phyloP scores from a whole-genome alignment of 768 basidiomycete genomes.

The Pholiota conissans region DNA sequence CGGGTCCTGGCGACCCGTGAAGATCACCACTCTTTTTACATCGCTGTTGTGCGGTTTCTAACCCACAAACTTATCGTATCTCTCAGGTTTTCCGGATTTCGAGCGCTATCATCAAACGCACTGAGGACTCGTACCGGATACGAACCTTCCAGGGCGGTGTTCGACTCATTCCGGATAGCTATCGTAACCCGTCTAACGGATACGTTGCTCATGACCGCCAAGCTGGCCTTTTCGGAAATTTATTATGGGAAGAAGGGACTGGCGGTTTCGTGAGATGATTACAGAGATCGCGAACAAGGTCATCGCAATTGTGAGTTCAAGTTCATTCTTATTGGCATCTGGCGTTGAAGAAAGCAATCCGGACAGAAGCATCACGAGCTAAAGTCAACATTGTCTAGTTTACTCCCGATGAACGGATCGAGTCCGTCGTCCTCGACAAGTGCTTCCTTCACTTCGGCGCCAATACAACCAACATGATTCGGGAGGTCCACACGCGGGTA shows the following conservation, averaged over 20 bases:
- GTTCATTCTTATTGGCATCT: too few relatives aligned
- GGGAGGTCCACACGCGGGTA: constrained; percentile 70
- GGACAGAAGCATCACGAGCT: too few relatives aligned
- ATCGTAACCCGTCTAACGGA: constrained; percentile 74
- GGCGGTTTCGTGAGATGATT: constrained; percentile 83
- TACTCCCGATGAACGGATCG: constrained; percentile 77
- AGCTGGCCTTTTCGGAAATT: constrained; percentile 81
- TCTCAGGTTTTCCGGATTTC: background rate
- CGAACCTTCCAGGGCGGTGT: constrained; percentile 66
- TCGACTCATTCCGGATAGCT: constrained; percentile 81
- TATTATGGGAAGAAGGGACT: constrained; percentile 94
- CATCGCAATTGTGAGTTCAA: constrained; percentile 61
- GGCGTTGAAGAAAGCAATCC: too few relatives aligned
- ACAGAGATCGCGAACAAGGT: constrained; percentile 78
- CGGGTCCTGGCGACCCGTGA: too few relatives aligned
- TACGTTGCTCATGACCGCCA: constrained; percentile 65
- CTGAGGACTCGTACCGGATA: constrained; percentile 27
- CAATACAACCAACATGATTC: constrained; percentile 62
- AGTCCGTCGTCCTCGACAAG: constrained; percentile 66
- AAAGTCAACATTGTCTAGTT: constrained; percentile 51
- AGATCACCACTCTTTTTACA: too few relatives aligned
- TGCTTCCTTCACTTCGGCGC: constrained; percentile 84
- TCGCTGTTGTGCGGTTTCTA: background rate
- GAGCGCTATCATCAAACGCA: background rate
- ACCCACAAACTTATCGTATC: background rate